phyloP scores from a whole-genome alignment of 2,329 filamentous ascomycete species.

The Penicillium sp. region DNA sequence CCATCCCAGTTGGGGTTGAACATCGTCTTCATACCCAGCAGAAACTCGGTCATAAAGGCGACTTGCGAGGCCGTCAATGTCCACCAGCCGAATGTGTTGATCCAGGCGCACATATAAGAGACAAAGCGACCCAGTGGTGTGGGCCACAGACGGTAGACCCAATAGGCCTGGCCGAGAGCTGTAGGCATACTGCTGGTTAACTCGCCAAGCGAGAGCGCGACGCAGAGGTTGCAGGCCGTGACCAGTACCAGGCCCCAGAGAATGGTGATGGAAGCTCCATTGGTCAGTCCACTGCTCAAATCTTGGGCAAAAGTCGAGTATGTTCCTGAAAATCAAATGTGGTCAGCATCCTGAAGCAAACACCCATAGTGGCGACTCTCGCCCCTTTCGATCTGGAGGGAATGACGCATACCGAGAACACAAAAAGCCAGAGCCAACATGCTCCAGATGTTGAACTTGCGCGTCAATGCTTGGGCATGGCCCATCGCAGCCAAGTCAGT shows the following conservation, averaged over 20 bases:
- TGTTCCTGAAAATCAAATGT: constrained; percentile 42
- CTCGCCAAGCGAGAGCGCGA: constrained; percentile 61
- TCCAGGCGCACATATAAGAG: constrained; percentile 64
- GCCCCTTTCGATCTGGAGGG: neutral
- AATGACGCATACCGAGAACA: constrained; percentile 49
- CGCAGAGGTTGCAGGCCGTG: constrained; percentile 57
- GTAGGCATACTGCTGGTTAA: constrained; percentile 64
- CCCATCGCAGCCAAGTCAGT: constrained; percentile 47
- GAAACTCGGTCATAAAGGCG: constrained; percentile 63
- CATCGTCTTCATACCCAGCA: constrained; percentile 61
- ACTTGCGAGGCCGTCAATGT: constrained; percentile 60
- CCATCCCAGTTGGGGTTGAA: constrained; percentile 56
- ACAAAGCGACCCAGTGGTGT: constrained; percentile 51
- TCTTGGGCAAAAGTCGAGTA: constrained; percentile 63
- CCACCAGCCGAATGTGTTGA: constrained; percentile 66
- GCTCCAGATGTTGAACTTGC: constrained; percentile 59
- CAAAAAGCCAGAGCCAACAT: constrained; percentile 63
- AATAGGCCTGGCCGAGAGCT: constrained; percentile 64
- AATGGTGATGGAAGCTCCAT: constrained; percentile 59
- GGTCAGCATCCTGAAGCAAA: neutral
- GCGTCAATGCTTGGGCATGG: constrained; percentile 47
- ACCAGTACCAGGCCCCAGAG: constrained; percentile 62
- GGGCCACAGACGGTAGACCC: constrained; percentile 53
- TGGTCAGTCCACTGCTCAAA: constrained; percentile 57
- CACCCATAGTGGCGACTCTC: neutral